A percentile compares a stretch with the other conserved stretches of the same genome.
phyloP scores from a whole-genome alignment of 495 filamentous ascomycete species.

The Penicillium malachiteum region DNA sequence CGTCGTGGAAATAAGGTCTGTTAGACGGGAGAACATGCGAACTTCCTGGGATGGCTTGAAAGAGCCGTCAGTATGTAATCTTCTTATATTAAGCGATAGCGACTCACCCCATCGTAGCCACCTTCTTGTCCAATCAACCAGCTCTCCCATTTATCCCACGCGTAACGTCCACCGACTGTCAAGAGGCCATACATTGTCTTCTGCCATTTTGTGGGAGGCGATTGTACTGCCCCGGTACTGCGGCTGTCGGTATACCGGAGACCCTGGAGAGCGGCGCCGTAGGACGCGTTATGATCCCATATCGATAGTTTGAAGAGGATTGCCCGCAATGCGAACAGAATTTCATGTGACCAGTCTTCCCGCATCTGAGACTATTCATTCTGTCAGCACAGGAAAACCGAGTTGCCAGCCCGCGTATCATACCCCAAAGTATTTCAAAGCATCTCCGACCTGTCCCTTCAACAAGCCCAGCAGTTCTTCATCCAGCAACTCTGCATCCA shows the following conservation, averaged over 20 bases:
- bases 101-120: conserved; percentile 60
- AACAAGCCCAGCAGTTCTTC: conserved; percentile 87
- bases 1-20: conserved; percentile 63
- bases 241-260: conserved; percentile 87
- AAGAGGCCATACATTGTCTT: conserved; percentile 80
- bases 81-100: neutral
- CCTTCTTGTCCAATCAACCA: conserved; percentile 75
- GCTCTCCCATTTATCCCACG: conserved; percentile 86
- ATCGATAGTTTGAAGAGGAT: conserved; percentile 91
- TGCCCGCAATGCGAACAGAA: conserved; percentile 71
- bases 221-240: conserved; percentile 56
- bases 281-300: conserved; percentile 94
- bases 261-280: conserved; percentile 90
- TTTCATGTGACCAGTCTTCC: conserved; percentile 86
- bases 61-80: conserved; percentile 19
- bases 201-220: conserved; percentile 69
- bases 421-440: conserved; percentile 81
- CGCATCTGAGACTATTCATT: conserved; percentile 52
- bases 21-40: conserved; percentile 62
- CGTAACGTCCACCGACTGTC: conserved; percentile 84
- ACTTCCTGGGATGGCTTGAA: conserved; percentile 47
- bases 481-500: conserved; percentile 93
- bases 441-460: conserved; percentile 84
- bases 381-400: neutral
- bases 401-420: neutral